Conservation (phyloP, 179 eudicot genomes). For the Pouteria campechiana region DNA sequence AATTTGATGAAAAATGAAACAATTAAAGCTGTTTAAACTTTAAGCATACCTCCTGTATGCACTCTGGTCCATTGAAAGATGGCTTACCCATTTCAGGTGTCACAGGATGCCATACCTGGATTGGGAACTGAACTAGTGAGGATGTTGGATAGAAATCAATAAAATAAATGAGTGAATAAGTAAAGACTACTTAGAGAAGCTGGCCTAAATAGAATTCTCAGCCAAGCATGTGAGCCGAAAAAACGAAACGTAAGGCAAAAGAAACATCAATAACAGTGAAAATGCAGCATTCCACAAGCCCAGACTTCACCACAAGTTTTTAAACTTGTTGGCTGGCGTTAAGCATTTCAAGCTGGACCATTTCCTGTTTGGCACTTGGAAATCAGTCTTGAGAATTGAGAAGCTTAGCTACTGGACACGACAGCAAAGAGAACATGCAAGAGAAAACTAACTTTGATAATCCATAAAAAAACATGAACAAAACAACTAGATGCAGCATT, state of each 20-base stretch:
- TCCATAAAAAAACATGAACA: not conserved
- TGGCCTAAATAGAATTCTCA: too few relatives aligned
- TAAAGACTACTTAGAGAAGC: not conserved
- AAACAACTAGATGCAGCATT: not conserved
- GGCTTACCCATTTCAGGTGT: constrained; percentile 74
- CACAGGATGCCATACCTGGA: constrained; percentile 84
- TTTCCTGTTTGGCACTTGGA: too few relatives aligned
- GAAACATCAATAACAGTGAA: too few relatives aligned
- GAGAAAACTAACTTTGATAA: not conserved
- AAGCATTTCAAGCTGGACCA: too few relatives aligned
- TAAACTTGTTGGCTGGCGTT: too few relatives aligned
- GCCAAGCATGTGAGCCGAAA: too few relatives aligned
- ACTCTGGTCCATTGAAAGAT: constrained; percentile 83
- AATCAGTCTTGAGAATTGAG: too few relatives aligned
- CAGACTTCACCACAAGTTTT: too few relatives aligned
- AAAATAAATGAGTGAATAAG: not conserved
- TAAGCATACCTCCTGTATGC: constrained; percentile 65
- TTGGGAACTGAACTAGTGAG: constrained; percentile 1
- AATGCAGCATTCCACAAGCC: too few relatives aligned
- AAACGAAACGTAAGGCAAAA: too few relatives aligned
- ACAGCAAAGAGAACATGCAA: not conserved
- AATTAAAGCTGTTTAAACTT: not conserved
- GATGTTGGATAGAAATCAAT: not conserved
- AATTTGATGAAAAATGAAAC: not conserved
- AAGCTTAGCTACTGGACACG: too few relatives aligned